Percentiles rank a stretch among this genome's conserved stretches.
Conservation (phyloP, 352 stramenopile species). For the Phytophthora fragariaefolia region DNA sequence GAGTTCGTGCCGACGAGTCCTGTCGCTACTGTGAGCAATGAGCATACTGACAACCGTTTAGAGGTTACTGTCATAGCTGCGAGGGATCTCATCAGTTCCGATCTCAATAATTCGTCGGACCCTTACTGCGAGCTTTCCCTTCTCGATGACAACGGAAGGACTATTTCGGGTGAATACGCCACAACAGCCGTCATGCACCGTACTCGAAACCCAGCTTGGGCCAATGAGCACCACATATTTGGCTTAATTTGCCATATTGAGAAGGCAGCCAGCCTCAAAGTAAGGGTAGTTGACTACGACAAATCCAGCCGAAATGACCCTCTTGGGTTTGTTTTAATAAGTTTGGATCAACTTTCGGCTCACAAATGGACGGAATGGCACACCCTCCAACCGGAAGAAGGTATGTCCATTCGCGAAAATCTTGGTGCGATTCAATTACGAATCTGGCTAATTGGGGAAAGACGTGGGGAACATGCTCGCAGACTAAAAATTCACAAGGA, state of each 20-base stretch:
- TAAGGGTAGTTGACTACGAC: constrained; percentile 65
- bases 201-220: constrained; percentile 63
- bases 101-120: constrained; percentile 71
- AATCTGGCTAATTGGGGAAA: constrained; percentile 67
- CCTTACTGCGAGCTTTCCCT: constrained; percentile 70
- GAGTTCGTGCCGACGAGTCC: constrained; percentile 45
- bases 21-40: constrained; percentile 50
- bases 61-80: constrained; percentile 67
- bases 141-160: constrained; percentile 55
- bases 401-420: constrained; percentile 52
- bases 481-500: constrained; percentile 66
- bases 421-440: constrained; percentile 63
- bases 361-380: constrained; percentile 64
- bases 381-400: constrained; percentile 46
- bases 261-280: constrained; percentile 54
- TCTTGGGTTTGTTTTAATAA: constrained; percentile 54
- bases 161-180: constrained; percentile 59
- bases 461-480: constrained; percentile 53
- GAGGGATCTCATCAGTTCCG: constrained; percentile 55
- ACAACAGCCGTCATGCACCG: constrained; percentile 61
- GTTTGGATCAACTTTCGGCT: constrained; percentile 56
- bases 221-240: constrained; percentile 71
- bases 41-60: constrained; percentile 76
- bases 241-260: constrained; percentile 67
- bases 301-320: constrained; percentile 60